Evolutionary conservation across 495 filamentous ascomycete species (phyloP), one percentile per base, ranked within the genome.

Genomic region (Podospora sp.): DNA sequence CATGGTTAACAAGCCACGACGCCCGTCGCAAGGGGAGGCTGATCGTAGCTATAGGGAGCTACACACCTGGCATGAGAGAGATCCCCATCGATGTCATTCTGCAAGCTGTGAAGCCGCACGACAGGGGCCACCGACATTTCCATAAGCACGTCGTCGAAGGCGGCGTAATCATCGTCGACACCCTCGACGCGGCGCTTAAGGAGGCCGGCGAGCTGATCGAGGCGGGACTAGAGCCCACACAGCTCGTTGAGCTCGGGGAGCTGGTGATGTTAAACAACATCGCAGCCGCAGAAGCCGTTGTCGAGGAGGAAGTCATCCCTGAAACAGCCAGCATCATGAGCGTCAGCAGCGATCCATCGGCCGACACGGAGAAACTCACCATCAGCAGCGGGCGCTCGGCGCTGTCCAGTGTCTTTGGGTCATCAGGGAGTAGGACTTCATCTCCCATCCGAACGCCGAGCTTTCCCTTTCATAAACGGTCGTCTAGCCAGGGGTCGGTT

Each of bases 161-260:
- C 7, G 92, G 92, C 0, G 91, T 91, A 1, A 80, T 97, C n/a
- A 83, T 97, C 5, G 94, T 97, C 12, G 94, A 98, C 74, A 92
- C 89, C 35, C 78, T 92, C 0, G 87, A 91, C 20, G 90, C 88
- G 5, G 92, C 91, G 63, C 71, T 97, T 67, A 87, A 89, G 71
- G 93, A 97, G 73, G 91, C 94, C 0, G 95, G 95, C 6, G 95
- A 99, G 81, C 80, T 99, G 62, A 90, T 94, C 27, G 87, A 92
- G 71, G 92, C 92, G 0, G 91, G 86, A 0, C 77, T 98, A 29
- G 78, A 80, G 51, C 83, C 89, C 0, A 82, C 86, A 27, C 88
- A 96, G 71, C 81, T 97, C 21, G 90, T 96, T 7, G 94, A 99
- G 74, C 70, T 84, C 7, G 93, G 94, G 3, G 92, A 96, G 74